These are phyloP conservation scores for Luffa aegyptiaca DNA, from an alignment of 306 rosid genomes.

Conservation along the genomic window DNA sequence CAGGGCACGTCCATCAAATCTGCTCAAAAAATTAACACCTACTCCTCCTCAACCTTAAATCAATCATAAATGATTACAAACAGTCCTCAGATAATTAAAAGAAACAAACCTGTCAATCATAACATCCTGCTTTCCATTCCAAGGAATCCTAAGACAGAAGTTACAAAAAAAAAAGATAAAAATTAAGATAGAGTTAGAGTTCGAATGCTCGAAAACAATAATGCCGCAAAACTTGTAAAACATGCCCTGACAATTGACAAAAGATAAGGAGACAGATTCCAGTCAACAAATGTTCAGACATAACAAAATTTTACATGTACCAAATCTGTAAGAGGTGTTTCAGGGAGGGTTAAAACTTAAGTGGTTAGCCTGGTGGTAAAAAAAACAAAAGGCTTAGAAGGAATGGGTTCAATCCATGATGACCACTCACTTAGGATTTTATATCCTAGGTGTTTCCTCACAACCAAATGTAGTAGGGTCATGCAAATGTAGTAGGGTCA, in stretches of 20 bases:
- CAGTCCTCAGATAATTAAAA: not conserved
- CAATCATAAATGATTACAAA: not conserved
- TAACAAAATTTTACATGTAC: not conserved
- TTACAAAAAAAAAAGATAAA: not conserved
- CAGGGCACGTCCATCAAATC: conserved; percentile 97
- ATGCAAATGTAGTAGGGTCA: no score
- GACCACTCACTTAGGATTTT: no score
- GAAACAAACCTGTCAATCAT: conserved; percentile 66
- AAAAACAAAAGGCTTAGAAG: no score
- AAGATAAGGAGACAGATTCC: not conserved
- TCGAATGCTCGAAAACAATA: not conserved
- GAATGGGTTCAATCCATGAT: no score
- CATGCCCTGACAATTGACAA: no score
- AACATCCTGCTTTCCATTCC: conserved; percentile 93
- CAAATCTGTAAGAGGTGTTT: not conserved
- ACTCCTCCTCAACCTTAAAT: not conserved
- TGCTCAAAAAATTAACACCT: conserved; percentile 16
- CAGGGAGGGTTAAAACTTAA: not conserved
- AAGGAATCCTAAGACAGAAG: conserved; percentile 72
- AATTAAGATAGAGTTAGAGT: not conserved
- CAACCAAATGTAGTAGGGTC: no score
- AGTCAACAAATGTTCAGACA: not conserved
- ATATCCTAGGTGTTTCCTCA: no score
- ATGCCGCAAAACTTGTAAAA: not conserved
- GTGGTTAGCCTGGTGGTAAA: no score